A percentile compares a stretch with the other conserved stretches of the same genome.
Conservation (phyloP, 768 basidiomycete species). For the Mycena filopes region DNA sequence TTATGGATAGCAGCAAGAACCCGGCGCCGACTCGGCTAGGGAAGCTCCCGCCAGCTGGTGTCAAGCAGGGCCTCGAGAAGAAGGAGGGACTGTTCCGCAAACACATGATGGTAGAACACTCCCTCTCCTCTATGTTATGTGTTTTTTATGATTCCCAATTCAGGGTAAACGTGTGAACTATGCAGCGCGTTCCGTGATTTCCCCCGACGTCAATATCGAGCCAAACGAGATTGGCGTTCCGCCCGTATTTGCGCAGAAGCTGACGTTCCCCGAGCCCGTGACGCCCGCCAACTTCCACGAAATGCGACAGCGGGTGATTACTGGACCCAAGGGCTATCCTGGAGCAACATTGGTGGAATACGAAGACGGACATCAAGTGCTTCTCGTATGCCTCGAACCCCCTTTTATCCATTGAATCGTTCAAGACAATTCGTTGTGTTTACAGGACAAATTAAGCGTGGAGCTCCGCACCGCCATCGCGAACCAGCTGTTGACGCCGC, state of each 20-base stretch:
- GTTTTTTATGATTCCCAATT: constrained; percentile 10
- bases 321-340: constrained; percentile 88
- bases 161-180: constrained; percentile 99
- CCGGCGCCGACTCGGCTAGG: constrained; percentile 87
- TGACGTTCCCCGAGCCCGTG: constrained; percentile 98
- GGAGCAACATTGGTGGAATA: constrained; percentile 96
- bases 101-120: constrained; percentile 99
- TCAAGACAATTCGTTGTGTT: constrained; percentile 7
- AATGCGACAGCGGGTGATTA: constrained; percentile 89
- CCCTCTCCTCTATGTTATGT: too few species aligned
- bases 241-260: constrained; percentile 94
- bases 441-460: constrained; percentile 82
- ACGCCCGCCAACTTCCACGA: constrained; percentile 91
- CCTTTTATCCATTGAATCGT: background rate
- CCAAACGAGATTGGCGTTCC: constrained; percentile 98
- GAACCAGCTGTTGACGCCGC: constrained; percentile 93
- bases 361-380: constrained; percentile 91
- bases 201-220: constrained; percentile 99
- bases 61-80: constrained; percentile 98
- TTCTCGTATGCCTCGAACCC: constrained; percentile 64
- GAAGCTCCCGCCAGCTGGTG: constrained; percentile 89
- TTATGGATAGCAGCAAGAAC: constrained; percentile 97
- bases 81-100: constrained; percentile 98
- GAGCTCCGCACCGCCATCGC: constrained; percentile 96
- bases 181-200: constrained; percentile 99